Conservation (phyloP, 2,329 filamentous ascomycete genomes). For the Botryosphaeria dothidea region DNA sequence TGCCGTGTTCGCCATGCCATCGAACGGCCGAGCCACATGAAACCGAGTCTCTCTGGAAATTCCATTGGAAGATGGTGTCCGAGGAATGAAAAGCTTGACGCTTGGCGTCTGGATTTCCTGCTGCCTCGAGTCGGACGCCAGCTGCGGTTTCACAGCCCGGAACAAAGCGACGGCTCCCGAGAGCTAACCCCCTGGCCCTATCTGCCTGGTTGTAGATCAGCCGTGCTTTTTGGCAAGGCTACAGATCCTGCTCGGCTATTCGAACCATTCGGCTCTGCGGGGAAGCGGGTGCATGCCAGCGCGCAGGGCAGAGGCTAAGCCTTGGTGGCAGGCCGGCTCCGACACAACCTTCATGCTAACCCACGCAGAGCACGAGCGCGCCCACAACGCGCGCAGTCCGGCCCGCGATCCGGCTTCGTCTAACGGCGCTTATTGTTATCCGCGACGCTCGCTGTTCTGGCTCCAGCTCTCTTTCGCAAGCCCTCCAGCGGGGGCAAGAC, state of each 20-base stretch:
- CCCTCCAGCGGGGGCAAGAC: background rate
- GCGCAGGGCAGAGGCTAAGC: background rate
- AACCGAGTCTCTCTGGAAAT: background rate
- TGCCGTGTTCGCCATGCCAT: background rate
- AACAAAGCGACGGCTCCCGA: background rate
- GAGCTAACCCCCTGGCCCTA: background rate
- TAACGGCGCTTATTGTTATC: background rate
- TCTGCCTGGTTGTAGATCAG: constrained; percentile 1
- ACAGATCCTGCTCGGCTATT: constrained; percentile 4
- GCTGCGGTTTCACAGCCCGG: background rate
- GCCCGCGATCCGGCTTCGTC: background rate
- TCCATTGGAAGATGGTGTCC: background rate
- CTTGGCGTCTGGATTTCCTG: background rate
- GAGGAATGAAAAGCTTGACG: background rate
- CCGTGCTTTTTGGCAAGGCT: background rate
- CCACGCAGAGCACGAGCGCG: background rate
- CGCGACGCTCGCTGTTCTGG: background rate
- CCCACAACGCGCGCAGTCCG: background rate
- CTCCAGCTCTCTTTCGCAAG: background rate
- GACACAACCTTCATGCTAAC: background rate
- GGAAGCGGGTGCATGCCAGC: background rate
- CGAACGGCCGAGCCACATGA: too few species aligned
- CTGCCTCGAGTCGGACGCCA: background rate
- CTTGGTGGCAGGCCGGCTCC: background rate
- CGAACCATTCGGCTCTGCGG: background rate